Evolutionary conservation across 306 rosid species (phyloP).

Genomic region (Glycine latifolia): DNA sequence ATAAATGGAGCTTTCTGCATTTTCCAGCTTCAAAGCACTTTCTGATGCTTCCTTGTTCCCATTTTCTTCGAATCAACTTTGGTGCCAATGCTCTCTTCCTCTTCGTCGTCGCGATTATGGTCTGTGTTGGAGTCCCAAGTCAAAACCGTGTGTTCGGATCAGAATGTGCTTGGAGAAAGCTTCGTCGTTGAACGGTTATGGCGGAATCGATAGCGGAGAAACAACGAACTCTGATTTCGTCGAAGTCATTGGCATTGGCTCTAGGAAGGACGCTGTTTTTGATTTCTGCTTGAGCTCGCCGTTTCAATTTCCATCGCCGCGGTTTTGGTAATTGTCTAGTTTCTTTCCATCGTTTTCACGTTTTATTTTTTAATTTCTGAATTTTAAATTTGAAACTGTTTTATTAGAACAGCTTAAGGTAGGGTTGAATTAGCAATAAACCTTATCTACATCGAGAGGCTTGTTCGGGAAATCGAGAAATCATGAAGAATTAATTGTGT

Average conservation of each 20-base stretch:
- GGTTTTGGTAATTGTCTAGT: conserved; percentile 65
- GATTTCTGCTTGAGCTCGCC: conserved; percentile 80
- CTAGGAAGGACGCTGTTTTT: conserved; percentile 82
- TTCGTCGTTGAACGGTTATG: conserved; percentile 43
- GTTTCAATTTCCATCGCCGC: conserved; percentile 64
- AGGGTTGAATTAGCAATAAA: conserved; percentile 6
- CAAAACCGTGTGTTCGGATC: conserved; percentile 51
- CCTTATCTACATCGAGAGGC: neutral
- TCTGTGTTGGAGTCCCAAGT: conserved; percentile 33
- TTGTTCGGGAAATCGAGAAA: conserved; percentile 3
- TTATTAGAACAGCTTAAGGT: neutral
- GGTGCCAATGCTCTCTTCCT: conserved; percentile 29
- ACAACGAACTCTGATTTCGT: conserved; percentile 55
- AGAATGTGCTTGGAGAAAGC: conserved; percentile 47
- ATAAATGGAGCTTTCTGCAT: conserved; percentile 65
- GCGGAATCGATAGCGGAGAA: conserved; percentile 46
- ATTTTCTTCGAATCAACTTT: conserved; percentile 55
- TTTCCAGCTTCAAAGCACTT: conserved; percentile 46
- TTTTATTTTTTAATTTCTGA: conserved; percentile 13
- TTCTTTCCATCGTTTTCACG: neutral
- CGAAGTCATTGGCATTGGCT: conserved; percentile 86
- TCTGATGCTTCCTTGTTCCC: conserved; percentile 49
- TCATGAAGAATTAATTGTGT: conserved; percentile 3
- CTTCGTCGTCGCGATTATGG: conserved; percentile 39
- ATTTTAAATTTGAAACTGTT: neutral